Percentiles rank a stretch among this genome's conserved stretches.
These are phyloP conservation scores for Botrytis paeoniae DNA, from an alignment of 2,329 filamentous ascomycete species.

Conservation along the genomic window DNA sequence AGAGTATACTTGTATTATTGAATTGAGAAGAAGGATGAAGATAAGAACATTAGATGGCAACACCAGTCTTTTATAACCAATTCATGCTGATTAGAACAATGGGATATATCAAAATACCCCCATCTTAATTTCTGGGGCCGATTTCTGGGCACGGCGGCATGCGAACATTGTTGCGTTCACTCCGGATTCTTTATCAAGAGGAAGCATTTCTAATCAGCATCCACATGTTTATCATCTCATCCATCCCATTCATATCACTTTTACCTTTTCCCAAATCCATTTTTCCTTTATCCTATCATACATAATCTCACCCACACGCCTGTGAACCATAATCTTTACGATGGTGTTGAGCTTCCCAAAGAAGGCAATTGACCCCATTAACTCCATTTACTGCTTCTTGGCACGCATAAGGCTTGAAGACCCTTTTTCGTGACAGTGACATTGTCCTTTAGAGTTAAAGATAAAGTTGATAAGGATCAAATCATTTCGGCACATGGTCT, in stretches of 20 bases:
- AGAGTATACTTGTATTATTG: not conserved
- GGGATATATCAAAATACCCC: not conserved
- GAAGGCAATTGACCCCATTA: not conserved
- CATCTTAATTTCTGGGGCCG: not conserved
- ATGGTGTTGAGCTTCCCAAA: slow-evolving; percentile 11
- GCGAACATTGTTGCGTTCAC: not conserved
- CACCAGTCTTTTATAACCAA: not conserved
- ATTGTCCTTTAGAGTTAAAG: not conserved
- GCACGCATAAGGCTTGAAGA: not conserved
- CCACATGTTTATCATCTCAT: not conserved
- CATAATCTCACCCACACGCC: not conserved
- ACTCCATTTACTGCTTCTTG: not conserved
- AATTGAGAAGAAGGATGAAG: not conserved
- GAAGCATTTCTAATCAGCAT: not conserved
- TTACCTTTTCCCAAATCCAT: not conserved
- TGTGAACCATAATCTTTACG: not conserved
- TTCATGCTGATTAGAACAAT: not conserved
- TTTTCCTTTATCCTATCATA: slow-evolving; percentile 4
- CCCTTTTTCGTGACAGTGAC: not conserved
- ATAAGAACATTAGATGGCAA: not conserved
- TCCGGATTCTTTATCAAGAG: not conserved
- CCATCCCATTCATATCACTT: not conserved
- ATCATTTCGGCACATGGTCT: slow-evolving; percentile 4
- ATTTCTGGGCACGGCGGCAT: not conserved
- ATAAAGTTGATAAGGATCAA: slow-evolving; percentile 11